Conservation (phyloP, 495 filamentous ascomycete species). For the Chaetomium cochliodes region DNA sequence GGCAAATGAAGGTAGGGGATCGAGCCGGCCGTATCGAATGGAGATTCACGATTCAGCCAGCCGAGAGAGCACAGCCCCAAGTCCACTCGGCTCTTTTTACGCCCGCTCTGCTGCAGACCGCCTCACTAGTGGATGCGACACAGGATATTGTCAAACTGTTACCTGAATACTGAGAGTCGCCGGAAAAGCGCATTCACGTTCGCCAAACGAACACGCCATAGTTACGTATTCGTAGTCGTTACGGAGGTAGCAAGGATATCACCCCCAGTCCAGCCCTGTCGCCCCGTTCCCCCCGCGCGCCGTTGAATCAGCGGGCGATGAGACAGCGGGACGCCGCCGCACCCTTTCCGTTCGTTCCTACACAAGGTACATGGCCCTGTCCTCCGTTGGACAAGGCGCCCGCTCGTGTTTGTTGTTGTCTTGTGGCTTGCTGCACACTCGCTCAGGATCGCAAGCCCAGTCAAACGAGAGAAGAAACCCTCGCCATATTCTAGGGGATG, state of each 20-base stretch:
- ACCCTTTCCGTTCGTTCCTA: not conserved
- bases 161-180: not conserved
- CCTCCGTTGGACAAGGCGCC: not conserved
- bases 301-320: not conserved
- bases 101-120: constrained; percentile 5
- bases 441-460: not conserved
- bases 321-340: not conserved
- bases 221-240: too few species aligned
- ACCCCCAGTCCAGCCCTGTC: constrained; percentile 4
- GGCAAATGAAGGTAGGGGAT: not conserved
- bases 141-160: not conserved
- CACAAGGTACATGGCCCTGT: not conserved
- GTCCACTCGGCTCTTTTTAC: not conserved
- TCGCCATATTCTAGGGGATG: too few species aligned
- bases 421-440: too few species aligned
- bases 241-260: not conserved
- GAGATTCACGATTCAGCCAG: not conserved
- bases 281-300: not conserved
- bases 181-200: not conserved
- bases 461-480: too few species aligned
- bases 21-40: not conserved
- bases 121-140: not conserved
- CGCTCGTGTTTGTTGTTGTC: not conserved
- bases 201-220: not conserved
- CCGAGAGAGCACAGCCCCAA: constrained; percentile 3